Conservation (phyloP, 768 basidiomycete genomes). For the Boletus reticuloceps region DNA sequence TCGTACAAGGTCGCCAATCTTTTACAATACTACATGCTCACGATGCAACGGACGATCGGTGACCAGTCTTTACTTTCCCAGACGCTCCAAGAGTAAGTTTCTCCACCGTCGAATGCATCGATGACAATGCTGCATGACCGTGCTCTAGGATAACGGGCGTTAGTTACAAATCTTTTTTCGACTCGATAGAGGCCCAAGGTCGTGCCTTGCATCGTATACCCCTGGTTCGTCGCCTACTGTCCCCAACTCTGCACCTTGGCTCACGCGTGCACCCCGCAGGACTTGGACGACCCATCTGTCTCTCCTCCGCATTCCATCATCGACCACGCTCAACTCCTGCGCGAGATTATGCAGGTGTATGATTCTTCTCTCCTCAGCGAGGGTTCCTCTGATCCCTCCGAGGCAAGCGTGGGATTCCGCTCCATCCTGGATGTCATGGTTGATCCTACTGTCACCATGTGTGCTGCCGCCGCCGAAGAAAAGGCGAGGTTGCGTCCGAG, state of each 20-base stretch:
- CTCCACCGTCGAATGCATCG: no score
- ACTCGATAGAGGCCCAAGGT: slow-evolving; percentile 82
- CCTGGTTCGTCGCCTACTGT: slow-evolving; percentile 41
- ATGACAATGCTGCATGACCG: not conserved
- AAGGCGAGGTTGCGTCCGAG: slow-evolving; percentile 50
- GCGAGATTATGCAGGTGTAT: slow-evolving; percentile 88
- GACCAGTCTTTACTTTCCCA: slow-evolving; percentile 72
- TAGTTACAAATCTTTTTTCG: slow-evolving; percentile 84
- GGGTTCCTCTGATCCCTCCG: slow-evolving; percentile 2
- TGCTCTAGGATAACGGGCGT: slow-evolving; percentile 67
- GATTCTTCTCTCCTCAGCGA: slow-evolving; percentile 80
- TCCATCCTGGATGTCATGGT: slow-evolving; percentile 78
- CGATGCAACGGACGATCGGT: slow-evolving; percentile 92
- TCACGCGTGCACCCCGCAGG: slow-evolving; percentile 35
- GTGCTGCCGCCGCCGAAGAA: slow-evolving; percentile 61
- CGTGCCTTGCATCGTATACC: slow-evolving; percentile 54
- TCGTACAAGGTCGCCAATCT: slow-evolving; percentile 93
- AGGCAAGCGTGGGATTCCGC: slow-evolving; percentile 17
- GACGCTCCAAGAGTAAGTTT: slow-evolving; percentile 75
- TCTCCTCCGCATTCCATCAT: slow-evolving; percentile 75
- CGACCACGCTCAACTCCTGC: slow-evolving; percentile 79
- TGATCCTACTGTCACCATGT: slow-evolving; percentile 81
- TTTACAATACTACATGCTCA: slow-evolving; percentile 91
- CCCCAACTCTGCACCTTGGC: not conserved
- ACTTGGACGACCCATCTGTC: slow-evolving; percentile 65